Evolutionary conservation across 257 asterid genomes (phyloP), one percentile per base, ranked within the genome.

Genomic region (Primulina eburnea): DNA sequence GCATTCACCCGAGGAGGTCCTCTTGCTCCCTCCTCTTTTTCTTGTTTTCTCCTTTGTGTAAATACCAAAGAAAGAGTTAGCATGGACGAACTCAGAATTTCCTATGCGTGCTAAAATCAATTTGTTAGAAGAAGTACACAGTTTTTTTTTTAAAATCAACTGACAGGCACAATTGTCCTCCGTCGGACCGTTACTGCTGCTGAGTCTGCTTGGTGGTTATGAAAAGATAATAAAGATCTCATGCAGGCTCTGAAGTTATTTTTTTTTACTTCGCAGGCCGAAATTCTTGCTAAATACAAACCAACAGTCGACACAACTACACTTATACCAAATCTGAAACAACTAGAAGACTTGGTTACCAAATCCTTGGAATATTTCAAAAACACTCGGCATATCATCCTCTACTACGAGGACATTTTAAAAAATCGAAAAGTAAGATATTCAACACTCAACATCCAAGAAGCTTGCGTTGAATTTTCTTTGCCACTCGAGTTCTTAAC

Each of bases 1-100:
- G 67, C 99, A 93, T 81, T 87, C 95, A 7, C 73, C 87, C 40
- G 76, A 75, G 24, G 99, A 90, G 97, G 98, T 93, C 58, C 68
- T 29, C 71, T 62, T 77, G 40, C 72, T 29, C 76, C 60, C 70
- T 62, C 65, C 67, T 65, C 68, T 58, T 72, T 28, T 53, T 56
- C 30, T 30, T 21, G 34, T 37, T 8, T 29, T 30, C 28, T 16
- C 30, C 0, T 50, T 50, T 7, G 21, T 50, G 8, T 17, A 50
- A 50, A 16, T 17, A 50, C 17, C 21, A 50, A 14, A 50, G 57
- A 50, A 50, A 47, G 20, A 47, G 56, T 47, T 47, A 14, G 2
- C 7, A 16, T 16, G 7, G 2, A 7, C 20, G 2, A 5, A 50
- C 21, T 20, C 57, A 50, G 21, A 6, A 50, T 50, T 43, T 43